Evolutionary conservation across 176 grass and related monocot species (phyloP), one percentile per base, ranked within the genome.

Genomic region (Lolium rigidum): DNA sequence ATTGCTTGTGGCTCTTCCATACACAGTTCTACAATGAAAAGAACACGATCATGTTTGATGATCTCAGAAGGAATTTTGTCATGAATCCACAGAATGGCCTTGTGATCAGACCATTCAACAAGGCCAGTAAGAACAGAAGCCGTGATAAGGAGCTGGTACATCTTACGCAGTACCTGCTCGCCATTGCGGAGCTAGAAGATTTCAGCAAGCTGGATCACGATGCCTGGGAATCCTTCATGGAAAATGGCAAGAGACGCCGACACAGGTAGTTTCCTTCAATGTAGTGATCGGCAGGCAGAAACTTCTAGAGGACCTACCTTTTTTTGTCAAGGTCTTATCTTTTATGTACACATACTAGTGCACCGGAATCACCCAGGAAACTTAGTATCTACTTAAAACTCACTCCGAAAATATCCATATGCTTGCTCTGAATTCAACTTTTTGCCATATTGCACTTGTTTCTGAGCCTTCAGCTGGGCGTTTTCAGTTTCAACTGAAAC

Each of bases 41-140:
- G 55, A 99, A 94, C 87, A 99, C 92, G 26, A 93, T 99, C 61
- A 99, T 94, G 94, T 99, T 99, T 83, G 97, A 99, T 84, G 97
- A 41, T 41, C 39, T 41, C 39, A 41, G 39, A 41, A 41, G 39
- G 39, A 41, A 41, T 41, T 41, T 41, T 41, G 3, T 41, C 39
- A 41, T 41, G 39, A 41, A 41, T 41, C 39, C 39, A 41, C 39
- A 41, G 39, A 5, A 41, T 41, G 97, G 97, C 15, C 92, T 99
- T 5, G 88, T 87, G 70, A 96, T 99, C 47, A 92, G 14, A 69
- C 97, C 94, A 48, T 99, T 91, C 79, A 99, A 37, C 87, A 89
- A 86, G 58, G 94, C 97, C 15, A 92, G 92, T 87, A 75, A 67
- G n/a, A 94, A 93, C 76, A 87, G 97, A 88, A 69, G 76, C 68